Conservation (phyloP, 768 basidiomycete genomes). For the Mycena rosella region DNA sequence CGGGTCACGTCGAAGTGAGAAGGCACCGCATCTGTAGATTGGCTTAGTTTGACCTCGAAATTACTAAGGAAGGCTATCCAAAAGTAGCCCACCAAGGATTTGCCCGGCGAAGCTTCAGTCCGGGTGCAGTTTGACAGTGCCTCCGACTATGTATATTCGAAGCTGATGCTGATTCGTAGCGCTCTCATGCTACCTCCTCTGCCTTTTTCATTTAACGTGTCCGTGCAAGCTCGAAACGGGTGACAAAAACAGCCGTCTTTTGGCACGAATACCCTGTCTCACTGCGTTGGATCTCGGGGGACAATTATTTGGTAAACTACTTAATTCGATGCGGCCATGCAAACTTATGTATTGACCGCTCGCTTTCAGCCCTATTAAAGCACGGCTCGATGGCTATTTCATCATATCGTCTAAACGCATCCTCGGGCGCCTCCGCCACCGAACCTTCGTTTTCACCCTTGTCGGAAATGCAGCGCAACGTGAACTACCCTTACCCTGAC, state of each 20-base stretch:
- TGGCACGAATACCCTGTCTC: conserved; percentile 28
- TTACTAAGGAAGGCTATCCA: conserved; percentile 16
- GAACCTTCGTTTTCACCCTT: conserved; percentile 4
- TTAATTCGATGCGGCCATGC: conserved; percentile 28
- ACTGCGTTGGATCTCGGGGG: conserved; percentile 33
- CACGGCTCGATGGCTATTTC: conserved; percentile 15
- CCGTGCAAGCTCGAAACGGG: conserved; percentile 36
- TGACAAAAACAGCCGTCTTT: conserved; percentile 38
- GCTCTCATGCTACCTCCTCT: conserved; percentile 28
- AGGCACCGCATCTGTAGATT: conserved; percentile 33
- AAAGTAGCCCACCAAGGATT: conserved; percentile 21
- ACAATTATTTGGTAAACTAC: conserved; percentile 38
- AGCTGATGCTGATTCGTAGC: conserved; percentile 21
- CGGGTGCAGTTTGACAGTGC: conserved; percentile 21
- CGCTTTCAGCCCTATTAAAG: conserved; percentile 30
- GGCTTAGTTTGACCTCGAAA: conserved; percentile 21
- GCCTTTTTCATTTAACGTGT: conserved; percentile 39
- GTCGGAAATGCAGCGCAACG: conserved; percentile 5
- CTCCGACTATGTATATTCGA: conserved; percentile 28
- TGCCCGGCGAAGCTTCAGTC: conserved; percentile 27
- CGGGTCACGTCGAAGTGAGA: conserved; percentile 18
- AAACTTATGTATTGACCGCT: conserved; percentile 34
- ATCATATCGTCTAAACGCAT: conserved; percentile 24
- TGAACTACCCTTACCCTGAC: conserved; percentile 21
- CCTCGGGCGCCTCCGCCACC: conserved; percentile 35